phyloP scores from a whole-genome alignment of 2,329 filamentous ascomycete genomes.

The Epicoccum nigrum region DNA sequence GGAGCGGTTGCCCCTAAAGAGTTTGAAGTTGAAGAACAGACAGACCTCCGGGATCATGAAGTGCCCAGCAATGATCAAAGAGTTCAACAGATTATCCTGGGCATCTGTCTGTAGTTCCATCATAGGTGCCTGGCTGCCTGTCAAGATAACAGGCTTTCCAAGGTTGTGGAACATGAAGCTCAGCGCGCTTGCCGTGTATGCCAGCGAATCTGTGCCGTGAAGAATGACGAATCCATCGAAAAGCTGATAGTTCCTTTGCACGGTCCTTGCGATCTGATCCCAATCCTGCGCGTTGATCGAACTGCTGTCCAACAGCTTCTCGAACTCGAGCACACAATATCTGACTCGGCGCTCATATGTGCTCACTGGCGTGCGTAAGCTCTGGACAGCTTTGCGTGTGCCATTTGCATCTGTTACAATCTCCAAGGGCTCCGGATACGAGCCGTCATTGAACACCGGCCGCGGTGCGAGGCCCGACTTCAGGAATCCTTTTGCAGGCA shows the following conservation, averaged over 20 bases:
- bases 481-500: slow-evolving; percentile 76
- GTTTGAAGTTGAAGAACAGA: slow-evolving; percentile 89
- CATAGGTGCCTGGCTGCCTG: slow-evolving; percentile 75
- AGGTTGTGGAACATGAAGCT: slow-evolving; percentile 93
- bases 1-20: slow-evolving; percentile 86
- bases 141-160: slow-evolving; percentile 89
- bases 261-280: slow-evolving; percentile 80
- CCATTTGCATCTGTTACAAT: slow-evolving; percentile 60
- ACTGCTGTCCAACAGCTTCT: slow-evolving; percentile 83
- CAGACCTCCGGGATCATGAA: slow-evolving; percentile 94
- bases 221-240: slow-evolving; percentile 92
- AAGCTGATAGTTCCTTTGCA: slow-evolving; percentile 82
- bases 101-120: slow-evolving; percentile 90
- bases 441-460: slow-evolving; percentile 84
- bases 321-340: slow-evolving; percentile 84
- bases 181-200: slow-evolving; percentile 84
- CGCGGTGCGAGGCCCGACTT: slow-evolving; percentile 81
- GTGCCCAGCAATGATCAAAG: slow-evolving; percentile 86
- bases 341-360: slow-evolving; percentile 81
- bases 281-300: slow-evolving; percentile 87
- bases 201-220: slow-evolving; percentile 88
- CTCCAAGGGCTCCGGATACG: slow-evolving; percentile 61
- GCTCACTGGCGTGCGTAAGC: slow-evolving; percentile 78
- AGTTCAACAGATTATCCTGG: slow-evolving; percentile 86
- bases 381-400: slow-evolving; percentile 63